phyloP scores from a whole-genome alignment of 495 filamentous ascomycete species.

The Penicillium subrubescens region DNA sequence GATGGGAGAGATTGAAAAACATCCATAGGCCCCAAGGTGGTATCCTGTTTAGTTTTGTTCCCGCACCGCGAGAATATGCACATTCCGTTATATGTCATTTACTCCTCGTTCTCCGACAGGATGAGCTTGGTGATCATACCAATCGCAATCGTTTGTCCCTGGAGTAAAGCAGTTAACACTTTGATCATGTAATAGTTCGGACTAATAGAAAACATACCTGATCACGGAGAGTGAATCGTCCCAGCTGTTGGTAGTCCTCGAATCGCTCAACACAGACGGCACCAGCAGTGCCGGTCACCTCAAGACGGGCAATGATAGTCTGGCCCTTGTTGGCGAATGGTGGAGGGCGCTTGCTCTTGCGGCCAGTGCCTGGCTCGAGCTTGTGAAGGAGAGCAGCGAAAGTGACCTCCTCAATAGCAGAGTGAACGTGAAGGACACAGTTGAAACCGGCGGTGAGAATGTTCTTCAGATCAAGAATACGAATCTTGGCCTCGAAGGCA shows the following conservation, averaged over 20 bases:
- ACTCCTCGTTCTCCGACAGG: constrained; percentile 41
- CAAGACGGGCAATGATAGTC: constrained; percentile 88
- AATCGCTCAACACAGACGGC: constrained; percentile 91
- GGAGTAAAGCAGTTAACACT: constrained; percentile 16
- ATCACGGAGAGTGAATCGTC: constrained; percentile 92
- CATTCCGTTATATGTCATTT: constrained; percentile 23
- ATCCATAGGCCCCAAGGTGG: constrained; percentile 1
- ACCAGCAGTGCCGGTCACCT: constrained; percentile 81
- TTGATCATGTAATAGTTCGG: neutral
- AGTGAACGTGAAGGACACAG: constrained; percentile 86
- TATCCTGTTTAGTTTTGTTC: constrained; percentile 19
- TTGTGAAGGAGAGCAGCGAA: constrained; percentile 87
- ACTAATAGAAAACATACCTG: constrained; percentile 58
- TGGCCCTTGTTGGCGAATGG: constrained; percentile 90
- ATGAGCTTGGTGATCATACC: constrained; percentile 93
- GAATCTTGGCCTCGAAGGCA: constrained; percentile 94
- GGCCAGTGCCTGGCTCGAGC: constrained; percentile 91
- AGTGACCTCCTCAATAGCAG: constrained; percentile 94
- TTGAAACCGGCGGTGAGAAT: constrained; percentile 91
- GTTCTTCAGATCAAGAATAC: constrained; percentile 90
- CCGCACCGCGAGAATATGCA: constrained; percentile 19
- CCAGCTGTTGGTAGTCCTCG: constrained; percentile 91
- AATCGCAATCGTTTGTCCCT: constrained; percentile 97
- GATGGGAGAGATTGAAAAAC: constrained; percentile 2
- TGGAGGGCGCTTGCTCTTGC: constrained; percentile 90